Evolutionary conservation across 129 eudicot species (phyloP).

Genomic region (Flaveria bidentis): DNA sequence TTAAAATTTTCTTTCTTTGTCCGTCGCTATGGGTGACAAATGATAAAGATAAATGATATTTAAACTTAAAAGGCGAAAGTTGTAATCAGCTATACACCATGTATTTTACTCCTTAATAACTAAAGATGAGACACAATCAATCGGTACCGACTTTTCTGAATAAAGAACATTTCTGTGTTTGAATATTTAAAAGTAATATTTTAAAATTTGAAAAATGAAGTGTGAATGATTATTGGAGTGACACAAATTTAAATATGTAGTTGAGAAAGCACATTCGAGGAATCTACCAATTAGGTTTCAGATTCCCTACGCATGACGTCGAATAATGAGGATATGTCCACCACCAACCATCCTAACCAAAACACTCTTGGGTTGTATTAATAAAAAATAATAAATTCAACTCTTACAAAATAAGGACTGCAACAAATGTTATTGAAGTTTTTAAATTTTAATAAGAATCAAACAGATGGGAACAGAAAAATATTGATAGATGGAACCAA

Average conservation of each 20-base stretch:
- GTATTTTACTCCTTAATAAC: not conserved
- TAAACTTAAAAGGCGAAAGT: too few species aligned
- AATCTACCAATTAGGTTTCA: constrained; percentile 25
- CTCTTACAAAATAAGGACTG: not conserved
- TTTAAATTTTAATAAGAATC: not conserved
- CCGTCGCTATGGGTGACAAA: too few species aligned
- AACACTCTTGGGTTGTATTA: not conserved
- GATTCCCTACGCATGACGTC: constrained; percentile 33
- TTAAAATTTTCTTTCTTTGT: too few species aligned
- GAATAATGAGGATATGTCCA: constrained; percentile 25
- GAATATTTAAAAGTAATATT: not conserved
- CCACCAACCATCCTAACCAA: constrained; percentile 26
- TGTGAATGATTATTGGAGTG: constrained; percentile 9
- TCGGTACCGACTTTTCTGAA: not conserved
- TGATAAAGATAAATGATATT: too few species aligned
- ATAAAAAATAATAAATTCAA: not conserved
- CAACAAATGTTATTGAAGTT: not conserved
- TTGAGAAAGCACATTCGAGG: constrained; percentile 34
- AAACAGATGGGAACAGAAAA: too few species aligned
- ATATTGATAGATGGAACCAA: too few species aligned
- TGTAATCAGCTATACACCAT: too few species aligned
- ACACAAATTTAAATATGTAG: not conserved
- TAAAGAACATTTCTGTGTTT: not conserved
- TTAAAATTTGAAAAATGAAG: not conserved
- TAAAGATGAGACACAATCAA: not conserved